Evolutionary conservation across 208 protist species (phyloP).

Genomic region (Trypanosoma theileri): DNA sequence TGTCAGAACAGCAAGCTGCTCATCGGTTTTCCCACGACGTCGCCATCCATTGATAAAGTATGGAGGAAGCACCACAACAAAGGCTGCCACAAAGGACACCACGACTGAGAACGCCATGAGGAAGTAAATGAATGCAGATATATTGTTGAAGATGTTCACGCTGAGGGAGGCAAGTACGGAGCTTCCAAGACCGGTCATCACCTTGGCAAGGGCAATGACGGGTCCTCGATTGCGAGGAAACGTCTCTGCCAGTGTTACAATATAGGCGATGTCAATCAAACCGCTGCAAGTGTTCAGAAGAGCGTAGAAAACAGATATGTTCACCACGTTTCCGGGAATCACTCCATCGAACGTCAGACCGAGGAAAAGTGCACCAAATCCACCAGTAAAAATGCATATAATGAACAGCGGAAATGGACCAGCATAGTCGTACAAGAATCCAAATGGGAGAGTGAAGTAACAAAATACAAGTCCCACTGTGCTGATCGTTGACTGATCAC

Average conservation of each 20-base stretch:
- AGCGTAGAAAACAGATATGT: slow-evolving; percentile 58
- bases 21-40: slow-evolving; percentile 38
- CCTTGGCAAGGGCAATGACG: slow-evolving; percentile 60
- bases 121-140: slow-evolving; percentile 53
- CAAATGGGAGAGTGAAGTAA: slow-evolving; percentile 69
- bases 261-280: slow-evolving; percentile 52
- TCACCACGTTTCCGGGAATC: slow-evolving; percentile 50
- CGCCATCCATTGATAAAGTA: slow-evolving; percentile 70
- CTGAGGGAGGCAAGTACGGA: slow-evolving; percentile 49
- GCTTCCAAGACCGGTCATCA: slow-evolving; percentile 67
- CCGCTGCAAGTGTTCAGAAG: slow-evolving; percentile 52
- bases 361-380: slow-evolving; percentile 46
- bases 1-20: slow-evolving; percentile 37
- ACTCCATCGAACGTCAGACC: slow-evolving; percentile 36
- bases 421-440: slow-evolving; percentile 50
- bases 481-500: slow-evolving; percentile 61
- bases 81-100: slow-evolving; percentile 39
- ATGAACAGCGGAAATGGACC: slow-evolving; percentile 48
- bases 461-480: slow-evolving; percentile 76
- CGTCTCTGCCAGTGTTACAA: slow-evolving; percentile 48
- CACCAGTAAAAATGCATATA: slow-evolving; percentile 28
- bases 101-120: slow-evolving; percentile 42
- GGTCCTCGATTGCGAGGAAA: slow-evolving; percentile 72
- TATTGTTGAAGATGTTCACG: slow-evolving; percentile 44
- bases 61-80: slow-evolving; percentile 53